phyloP scores from a whole-genome alignment of 192 early-diverging fungal genomes.

The Linnemannia exigua region DNA sequence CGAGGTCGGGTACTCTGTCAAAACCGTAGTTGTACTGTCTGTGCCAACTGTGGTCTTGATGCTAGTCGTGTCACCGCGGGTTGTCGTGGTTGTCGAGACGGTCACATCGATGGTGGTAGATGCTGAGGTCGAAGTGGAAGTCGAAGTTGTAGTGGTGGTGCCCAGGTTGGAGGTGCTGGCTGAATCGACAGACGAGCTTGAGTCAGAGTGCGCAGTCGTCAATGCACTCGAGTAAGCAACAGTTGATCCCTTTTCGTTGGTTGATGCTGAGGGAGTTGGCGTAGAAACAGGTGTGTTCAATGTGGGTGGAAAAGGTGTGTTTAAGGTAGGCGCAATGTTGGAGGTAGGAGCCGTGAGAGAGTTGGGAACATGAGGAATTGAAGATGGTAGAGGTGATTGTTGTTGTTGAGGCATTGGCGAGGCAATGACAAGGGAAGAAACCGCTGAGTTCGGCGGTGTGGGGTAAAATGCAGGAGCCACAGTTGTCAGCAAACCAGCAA shows the following conservation, averaged over 20 bases:
- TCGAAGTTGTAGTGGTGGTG: background rate
- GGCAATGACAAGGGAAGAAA: background rate
- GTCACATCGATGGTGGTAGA: slow-evolving; percentile 18
- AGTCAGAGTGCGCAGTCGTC: background rate
- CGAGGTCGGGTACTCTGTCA: slow-evolving; percentile 38
- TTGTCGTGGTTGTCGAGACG: slow-evolving; percentile 43
- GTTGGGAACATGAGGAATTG: background rate
- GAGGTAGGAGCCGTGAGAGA: background rate
- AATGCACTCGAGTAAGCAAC: background rate
- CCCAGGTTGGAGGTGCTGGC: background rate
- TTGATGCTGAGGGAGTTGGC: background rate
- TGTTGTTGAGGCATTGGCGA: too few species aligned
- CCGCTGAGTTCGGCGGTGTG: background rate
- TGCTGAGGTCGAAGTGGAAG: background rate
- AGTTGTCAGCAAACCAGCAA: slow-evolving; percentile 33
- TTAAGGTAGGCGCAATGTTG: background rate
- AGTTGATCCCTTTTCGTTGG: background rate
- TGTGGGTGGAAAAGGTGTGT: too few species aligned
- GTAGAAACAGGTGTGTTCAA: background rate
- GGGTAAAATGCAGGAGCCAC: slow-evolving; percentile 42
- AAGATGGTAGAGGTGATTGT: background rate
- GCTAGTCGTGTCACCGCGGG: slow-evolving; percentile 13
- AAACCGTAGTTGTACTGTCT: slow-evolving; percentile 34
- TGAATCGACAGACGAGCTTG: background rate
- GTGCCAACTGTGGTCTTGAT: slow-evolving; percentile 34